Conservation (phyloP, 352 stramenopile genomes). For the Phytophthora pseudosyringae region DNA sequence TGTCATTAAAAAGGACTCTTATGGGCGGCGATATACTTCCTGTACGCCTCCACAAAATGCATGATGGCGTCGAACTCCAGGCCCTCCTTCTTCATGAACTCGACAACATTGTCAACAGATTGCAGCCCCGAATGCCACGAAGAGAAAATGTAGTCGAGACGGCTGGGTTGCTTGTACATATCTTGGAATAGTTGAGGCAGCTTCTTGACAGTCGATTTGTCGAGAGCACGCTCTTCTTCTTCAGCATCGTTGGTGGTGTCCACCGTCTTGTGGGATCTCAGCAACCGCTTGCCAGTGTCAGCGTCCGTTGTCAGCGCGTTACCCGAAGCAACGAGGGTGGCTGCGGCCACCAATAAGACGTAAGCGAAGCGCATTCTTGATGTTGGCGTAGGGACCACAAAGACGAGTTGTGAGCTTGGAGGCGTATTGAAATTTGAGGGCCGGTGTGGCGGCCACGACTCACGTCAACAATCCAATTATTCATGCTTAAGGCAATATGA, state of each 20-base stretch:
- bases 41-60: neutral
- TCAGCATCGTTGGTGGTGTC: neutral
- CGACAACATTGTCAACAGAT: neutral
- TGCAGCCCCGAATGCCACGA: neutral
- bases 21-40: neutral
- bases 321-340: neutral
- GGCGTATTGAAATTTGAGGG: neutral
- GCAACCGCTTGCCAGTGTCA: neutral
- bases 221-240: slow-evolving; percentile 3
- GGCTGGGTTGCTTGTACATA: neutral
- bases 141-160: neutral
- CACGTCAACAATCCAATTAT: too few relatives aligned
- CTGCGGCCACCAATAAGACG: neutral
- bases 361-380: neutral
- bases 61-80: neutral
- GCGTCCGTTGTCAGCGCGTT: slow-evolving; percentile 3
- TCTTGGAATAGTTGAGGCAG: neutral
- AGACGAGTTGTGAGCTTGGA: neutral
- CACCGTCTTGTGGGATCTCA: neutral
- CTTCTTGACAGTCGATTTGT: neutral
- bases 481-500: too few relatives aligned
- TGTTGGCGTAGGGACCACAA: neutral
- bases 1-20: too few relatives aligned
- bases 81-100: neutral
- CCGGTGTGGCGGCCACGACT: too few relatives aligned